Evolutionary conservation across 2,329 filamentous ascomycete genomes (phyloP).

Genomic region (Emergomyces pasteurianus): DNA sequence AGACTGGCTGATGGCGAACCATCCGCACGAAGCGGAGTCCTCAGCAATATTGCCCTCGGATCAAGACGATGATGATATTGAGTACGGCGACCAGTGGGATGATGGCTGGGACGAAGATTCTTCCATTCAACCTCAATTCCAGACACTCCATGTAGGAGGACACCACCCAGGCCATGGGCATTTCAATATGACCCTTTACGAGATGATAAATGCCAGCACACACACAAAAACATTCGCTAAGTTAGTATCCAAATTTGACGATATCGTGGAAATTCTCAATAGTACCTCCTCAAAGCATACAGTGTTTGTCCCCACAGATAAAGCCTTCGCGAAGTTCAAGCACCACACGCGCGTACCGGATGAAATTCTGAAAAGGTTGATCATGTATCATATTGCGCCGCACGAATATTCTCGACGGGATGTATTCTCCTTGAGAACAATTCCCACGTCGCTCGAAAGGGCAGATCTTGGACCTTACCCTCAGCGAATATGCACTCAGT

Average conservation of each 20-base stretch:
- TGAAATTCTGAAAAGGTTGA: constrained; percentile 54
- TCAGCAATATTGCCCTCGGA: neutral
- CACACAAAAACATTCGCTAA: constrained; percentile 66
- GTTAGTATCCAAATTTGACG: constrained; percentile 59
- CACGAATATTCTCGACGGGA: constrained; percentile 54
- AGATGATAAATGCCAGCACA: constrained; percentile 64
- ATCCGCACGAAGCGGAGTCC: neutral
- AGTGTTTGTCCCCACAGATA: constrained; percentile 66
- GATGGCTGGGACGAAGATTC: neutral
- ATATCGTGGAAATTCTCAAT: constrained; percentile 63
- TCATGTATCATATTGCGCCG: constrained; percentile 64
- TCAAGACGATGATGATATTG: neutral
- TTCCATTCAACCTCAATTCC: neutral
- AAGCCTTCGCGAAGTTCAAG: constrained; percentile 57
- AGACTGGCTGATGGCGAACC: neutral
- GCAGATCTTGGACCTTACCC: constrained; percentile 49
- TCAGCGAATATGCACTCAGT: constrained; percentile 60
- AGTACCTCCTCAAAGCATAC: constrained; percentile 64
- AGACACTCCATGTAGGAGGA: neutral
- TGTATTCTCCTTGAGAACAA: constrained; percentile 59
- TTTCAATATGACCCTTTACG: constrained; percentile 62
- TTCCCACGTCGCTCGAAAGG: constrained; percentile 56
- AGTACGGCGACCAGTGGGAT: constrained; percentile 3
- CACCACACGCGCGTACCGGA: constrained; percentile 52
- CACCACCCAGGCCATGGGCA: constrained; percentile 26